Evolutionary conservation across 1,284 basidiomycete genomes (phyloP), one percentile per base, ranked within the genome.

Genomic region (Grifola frondosa): DNA sequence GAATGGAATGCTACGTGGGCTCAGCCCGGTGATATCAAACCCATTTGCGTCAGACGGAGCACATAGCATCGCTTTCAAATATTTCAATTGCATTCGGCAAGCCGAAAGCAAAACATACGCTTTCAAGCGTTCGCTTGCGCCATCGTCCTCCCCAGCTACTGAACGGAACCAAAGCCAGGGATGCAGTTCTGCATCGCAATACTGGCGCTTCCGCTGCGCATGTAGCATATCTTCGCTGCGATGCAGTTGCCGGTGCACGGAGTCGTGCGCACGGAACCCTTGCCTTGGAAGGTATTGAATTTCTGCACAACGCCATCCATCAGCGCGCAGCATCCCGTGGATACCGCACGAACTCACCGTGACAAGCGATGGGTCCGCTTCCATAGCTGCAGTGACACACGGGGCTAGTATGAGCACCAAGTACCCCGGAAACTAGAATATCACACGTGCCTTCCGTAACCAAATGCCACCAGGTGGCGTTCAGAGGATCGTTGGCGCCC

Each of bases 381-480:
- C 70, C 87, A 91, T 89, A 37, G 76, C 81, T 83, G 48, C 28
- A 45, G 48, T 42, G 36, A 29, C 19, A 13, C 7, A 30, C 12
- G 19, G 21, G n/a, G 10, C 24, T n/a, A 24, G 7, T 32, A 22
- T 24, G 16, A 10, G 10, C 39, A 17, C 15, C 20, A 34, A 7
- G 19, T 29, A 13, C n/a, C 13, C 10, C 22, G 24, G 15, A 5
- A 6, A 30, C 12, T 19, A 5, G 9, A 10, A 12, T 10, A 17
- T 9, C 2, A 25, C 12, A 67, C 68, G 48, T 45, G 81, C 84
- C 76, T 67, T 91, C 86, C 3, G 89, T 91, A 30, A 91, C 79
- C 20, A 66, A 74, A 54, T 89, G 86, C 87, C 88, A 91, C 80
- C 85, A 91, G 5, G 88, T 89, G 13, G 84, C 86, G 54, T 91